These are phyloP conservation scores for Aschersonia sp. DNA, from an alignment of 2,329 filamentous ascomycete genomes.

Conservation along the genomic window DNA sequence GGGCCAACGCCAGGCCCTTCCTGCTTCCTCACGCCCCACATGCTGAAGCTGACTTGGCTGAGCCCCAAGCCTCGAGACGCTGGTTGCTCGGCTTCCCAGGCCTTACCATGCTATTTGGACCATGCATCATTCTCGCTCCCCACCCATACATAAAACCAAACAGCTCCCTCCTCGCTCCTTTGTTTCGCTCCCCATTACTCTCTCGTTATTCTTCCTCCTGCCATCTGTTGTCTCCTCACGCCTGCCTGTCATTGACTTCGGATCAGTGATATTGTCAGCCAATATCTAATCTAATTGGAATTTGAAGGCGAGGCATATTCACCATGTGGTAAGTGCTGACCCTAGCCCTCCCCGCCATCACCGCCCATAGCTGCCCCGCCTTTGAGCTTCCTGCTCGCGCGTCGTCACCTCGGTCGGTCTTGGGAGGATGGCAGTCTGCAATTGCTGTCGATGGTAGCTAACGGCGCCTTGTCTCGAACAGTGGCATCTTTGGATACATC, in stretches of 20 bases:
- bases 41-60: not conserved
- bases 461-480: conserved; percentile 20
- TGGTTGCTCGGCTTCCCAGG: not conserved
- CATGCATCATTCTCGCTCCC: not conserved
- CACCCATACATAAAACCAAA: not conserved
- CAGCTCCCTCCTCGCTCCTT: not conserved
- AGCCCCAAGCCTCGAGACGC: not conserved
- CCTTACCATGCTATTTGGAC: not conserved
- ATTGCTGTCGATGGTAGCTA: conserved; percentile 7
- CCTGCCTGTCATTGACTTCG: conserved; percentile 1
- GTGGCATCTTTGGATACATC: conserved; percentile 96
- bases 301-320: conserved; percentile 5
- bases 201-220: not conserved
- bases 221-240: conserved; percentile 1
- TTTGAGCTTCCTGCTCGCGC: not conserved
- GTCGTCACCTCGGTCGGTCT: not conserved
- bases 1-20: not conserved
- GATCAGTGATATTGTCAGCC: conserved; percentile 1
- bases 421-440: conserved; percentile 1
- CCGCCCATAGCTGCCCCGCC: conserved; percentile 1
- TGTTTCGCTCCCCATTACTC: not conserved
- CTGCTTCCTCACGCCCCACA: not conserved
- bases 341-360: conserved; percentile 6
- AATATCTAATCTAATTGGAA: not conserved
- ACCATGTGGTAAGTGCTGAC: conserved; percentile 12